phyloP scores from a whole-genome alignment of 306 rosid genomes.

The Alnus glutinosa region DNA sequence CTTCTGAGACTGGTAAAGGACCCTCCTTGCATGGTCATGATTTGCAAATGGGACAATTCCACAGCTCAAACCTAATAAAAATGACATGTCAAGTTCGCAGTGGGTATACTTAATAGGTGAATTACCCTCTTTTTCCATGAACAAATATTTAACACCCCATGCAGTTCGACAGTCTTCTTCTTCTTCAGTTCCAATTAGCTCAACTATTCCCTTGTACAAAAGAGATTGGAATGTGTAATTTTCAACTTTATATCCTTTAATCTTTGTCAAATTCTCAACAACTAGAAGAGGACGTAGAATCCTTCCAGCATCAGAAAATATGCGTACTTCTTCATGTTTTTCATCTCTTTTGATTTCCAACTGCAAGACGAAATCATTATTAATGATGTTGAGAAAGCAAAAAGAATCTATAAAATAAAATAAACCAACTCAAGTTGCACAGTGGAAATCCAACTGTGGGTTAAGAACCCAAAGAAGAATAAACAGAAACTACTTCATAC shows the following conservation, averaged over 20 bases:
- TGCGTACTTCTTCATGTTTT: constrained; percentile 67
- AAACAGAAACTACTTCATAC: constrained; percentile 9
- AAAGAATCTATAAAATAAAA: constrained; percentile 3
- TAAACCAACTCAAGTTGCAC: constrained; percentile 8
- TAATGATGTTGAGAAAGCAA: background rate
- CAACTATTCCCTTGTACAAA: constrained; percentile 73
- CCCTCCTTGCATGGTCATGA: constrained; percentile 97
- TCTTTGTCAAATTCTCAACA: constrained; percentile 63
- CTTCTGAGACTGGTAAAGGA: constrained; percentile 87
- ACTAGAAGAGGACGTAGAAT: constrained; percentile 91
- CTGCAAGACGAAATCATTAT: constrained; percentile 41
- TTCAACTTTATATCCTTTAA: constrained; percentile 51
- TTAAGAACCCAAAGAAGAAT: background rate
- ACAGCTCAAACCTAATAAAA: constrained; percentile 80
- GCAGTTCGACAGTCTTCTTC: constrained; percentile 91
- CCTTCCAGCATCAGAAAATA: constrained; percentile 93
- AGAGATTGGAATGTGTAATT: constrained; percentile 55
- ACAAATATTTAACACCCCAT: constrained; percentile 68
- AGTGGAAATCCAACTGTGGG: background rate
- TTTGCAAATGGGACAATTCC: constrained; percentile 87
- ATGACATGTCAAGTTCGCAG: constrained; percentile 92
- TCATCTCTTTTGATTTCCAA: constrained; percentile 89
- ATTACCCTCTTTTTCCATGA: constrained; percentile 55
- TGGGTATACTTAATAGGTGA: constrained; percentile 60
- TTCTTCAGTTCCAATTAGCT: constrained; percentile 90